These are phyloP conservation scores for Tetracladium setigerum DNA, from an alignment of 495 filamentous ascomycete species.

Conservation along the genomic window DNA sequence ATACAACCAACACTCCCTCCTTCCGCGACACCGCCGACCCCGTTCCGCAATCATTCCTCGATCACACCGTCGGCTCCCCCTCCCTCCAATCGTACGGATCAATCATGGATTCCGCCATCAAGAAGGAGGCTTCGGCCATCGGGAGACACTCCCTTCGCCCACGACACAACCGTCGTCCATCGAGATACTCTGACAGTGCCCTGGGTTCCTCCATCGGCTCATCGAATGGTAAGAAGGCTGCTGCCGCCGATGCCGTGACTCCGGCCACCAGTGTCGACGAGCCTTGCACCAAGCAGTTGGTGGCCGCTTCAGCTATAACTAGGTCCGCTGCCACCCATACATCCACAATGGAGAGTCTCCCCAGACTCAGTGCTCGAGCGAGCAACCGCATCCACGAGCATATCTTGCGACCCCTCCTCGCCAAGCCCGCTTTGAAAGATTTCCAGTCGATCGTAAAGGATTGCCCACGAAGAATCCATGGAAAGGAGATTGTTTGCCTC, in stretches of 20 bases:
- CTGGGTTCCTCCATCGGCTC: constrained; percentile 48
- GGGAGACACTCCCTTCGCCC: constrained; percentile 32
- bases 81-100: constrained; percentile 18
- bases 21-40: constrained; percentile 41
- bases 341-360: constrained; percentile 27
- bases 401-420: constrained; percentile 42
- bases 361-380: constrained; percentile 40
- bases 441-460: constrained; percentile 72
- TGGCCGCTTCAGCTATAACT: constrained; percentile 37
- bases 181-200: constrained; percentile 54
- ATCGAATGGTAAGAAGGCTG: constrained; percentile 24
- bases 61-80: constrained; percentile 32
- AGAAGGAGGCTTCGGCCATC: constrained; percentile 16
- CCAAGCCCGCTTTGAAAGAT: constrained; percentile 51
- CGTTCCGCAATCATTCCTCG: constrained; percentile 41
- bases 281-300: constrained; percentile 21
- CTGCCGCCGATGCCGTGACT: not conserved
- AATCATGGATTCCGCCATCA: constrained; percentile 27
- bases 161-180: constrained; percentile 36
- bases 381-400: constrained; percentile 47
- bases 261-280: constrained; percentile 20
- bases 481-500: constrained; percentile 75
- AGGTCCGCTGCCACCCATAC: constrained; percentile 35
- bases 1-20: constrained; percentile 21
- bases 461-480: constrained; percentile 66